These are phyloP conservation scores for Candida ortonii DNA, from an alignment of 805 yeast genomes.

Conservation along the genomic window DNA sequence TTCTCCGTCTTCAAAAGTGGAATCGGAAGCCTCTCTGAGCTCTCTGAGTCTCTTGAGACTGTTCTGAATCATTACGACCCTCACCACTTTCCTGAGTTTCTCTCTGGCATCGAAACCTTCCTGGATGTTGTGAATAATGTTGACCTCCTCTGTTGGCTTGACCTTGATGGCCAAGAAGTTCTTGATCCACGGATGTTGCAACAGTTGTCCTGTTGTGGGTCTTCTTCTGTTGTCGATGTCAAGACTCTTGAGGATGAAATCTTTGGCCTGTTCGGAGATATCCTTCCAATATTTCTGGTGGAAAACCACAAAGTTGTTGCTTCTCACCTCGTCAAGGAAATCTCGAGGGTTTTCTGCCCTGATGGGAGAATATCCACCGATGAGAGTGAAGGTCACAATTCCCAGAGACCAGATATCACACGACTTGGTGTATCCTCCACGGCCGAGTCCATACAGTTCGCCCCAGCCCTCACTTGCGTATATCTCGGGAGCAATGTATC, in stretches of 20 bases:
- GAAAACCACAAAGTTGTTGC: slow-evolving; percentile 74
- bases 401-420: slow-evolving; percentile 97
- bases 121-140: slow-evolving; percentile 77
- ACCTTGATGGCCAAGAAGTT: slow-evolving; percentile 32
- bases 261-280: slow-evolving; percentile 76
- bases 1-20: slow-evolving; percentile 30
- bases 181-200: slow-evolving; percentile 75
- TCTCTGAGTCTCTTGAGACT: slow-evolving; percentile 69
- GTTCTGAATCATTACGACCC: slow-evolving; percentile 77
- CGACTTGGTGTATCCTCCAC: slow-evolving; percentile 84
- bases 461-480: slow-evolving; percentile 52
- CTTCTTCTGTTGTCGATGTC: slow-evolving; percentile 65
- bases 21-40: slow-evolving; percentile 54
- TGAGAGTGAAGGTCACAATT: slow-evolving; percentile 82
- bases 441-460: slow-evolving; percentile 34
- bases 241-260: slow-evolving; percentile 69
- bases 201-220: slow-evolving; percentile 63
- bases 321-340: slow-evolving; percentile 75
- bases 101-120: slow-evolving; percentile 80
- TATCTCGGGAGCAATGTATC: slow-evolving; percentile 97
- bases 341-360: slow-evolving; percentile 78
- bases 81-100: slow-evolving; percentile 83
- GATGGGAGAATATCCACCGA: slow-evolving; percentile 93
- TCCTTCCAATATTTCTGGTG: slow-evolving; percentile 84
- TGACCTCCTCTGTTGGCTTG: slow-evolving; percentile 36